Percentiles rank a stretch among this genome's conserved stretches.
These are phyloP conservation scores for Penicillium sp. DNA, from an alignment of 2,329 filamentous ascomycete species.

Conservation along the genomic window DNA sequence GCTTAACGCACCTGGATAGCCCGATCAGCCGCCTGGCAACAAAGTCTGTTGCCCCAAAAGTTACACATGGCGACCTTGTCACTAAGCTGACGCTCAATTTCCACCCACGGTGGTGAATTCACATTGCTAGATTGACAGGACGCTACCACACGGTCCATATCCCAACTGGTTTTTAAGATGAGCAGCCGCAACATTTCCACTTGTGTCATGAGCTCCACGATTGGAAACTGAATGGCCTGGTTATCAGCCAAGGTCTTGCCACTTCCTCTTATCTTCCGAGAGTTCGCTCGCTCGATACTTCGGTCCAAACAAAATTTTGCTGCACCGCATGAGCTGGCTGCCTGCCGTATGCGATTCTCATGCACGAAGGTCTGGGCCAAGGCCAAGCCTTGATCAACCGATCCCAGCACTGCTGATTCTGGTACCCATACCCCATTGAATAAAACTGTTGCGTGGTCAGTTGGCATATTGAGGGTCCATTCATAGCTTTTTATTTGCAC, in stretches of 20 bases:
- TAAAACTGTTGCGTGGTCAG: conserved; percentile 57
- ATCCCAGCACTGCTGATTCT: conserved; percentile 48
- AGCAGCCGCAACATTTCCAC: conserved; percentile 57
- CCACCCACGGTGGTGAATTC: conserved; percentile 40
- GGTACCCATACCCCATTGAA: conserved; percentile 55
- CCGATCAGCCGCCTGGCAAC: conserved; percentile 55
- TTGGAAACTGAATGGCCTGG: conserved; percentile 59
- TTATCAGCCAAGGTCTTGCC: conserved; percentile 39
- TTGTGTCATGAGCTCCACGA: conserved; percentile 58
- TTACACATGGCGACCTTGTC: conserved; percentile 62
- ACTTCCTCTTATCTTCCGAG: conserved; percentile 37
- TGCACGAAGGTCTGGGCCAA: conserved; percentile 62
- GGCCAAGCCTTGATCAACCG: conserved; percentile 50
- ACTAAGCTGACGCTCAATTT: conserved; percentile 54
- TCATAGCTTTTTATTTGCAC: conserved; percentile 54
- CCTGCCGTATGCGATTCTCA: conserved; percentile 61
- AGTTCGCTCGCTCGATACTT: conserved; percentile 52
- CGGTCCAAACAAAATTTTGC: conserved; percentile 56
- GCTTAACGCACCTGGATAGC: conserved; percentile 50
- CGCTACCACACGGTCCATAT: conserved; percentile 50
- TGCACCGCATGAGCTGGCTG: conserved; percentile 46
- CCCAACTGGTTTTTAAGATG: conserved; percentile 55
- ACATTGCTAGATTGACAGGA: conserved; percentile 25
- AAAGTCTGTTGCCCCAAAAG: conserved; percentile 58
- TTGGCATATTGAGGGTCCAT: conserved; percentile 63